phyloP scores from a whole-genome alignment of 1,284 basidiomycete genomes.

The Rhodotorula sp. region DNA sequence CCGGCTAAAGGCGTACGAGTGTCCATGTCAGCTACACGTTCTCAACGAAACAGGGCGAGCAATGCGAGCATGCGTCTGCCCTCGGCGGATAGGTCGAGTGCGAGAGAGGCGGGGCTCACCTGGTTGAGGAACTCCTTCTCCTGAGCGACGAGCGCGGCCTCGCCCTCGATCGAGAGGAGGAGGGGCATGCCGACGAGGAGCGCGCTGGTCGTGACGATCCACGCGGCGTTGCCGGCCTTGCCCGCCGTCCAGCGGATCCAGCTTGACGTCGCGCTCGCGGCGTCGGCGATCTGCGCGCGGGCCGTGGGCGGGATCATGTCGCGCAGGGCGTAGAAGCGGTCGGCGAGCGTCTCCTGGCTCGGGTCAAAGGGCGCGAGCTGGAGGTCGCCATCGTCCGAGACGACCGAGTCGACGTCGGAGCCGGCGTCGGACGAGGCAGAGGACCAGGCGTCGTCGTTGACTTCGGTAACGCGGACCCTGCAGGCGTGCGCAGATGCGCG shows the following conservation, averaged over 20 bases:
- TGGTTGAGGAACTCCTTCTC: slow-evolving; percentile 91
- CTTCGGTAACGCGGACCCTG: slow-evolving; percentile 17
- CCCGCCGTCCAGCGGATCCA: slow-evolving; percentile 56
- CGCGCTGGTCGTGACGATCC: slow-evolving; percentile 92
- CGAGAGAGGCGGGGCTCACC: slow-evolving; percentile 56
- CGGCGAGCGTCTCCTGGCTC: slow-evolving; percentile 71
- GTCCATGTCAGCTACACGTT: too few species aligned
- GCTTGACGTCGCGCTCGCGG: slow-evolving; percentile 64
- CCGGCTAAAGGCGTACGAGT: slow-evolving; percentile 9
- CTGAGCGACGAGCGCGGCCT: slow-evolving; percentile 89
- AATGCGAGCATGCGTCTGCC: not conserved
- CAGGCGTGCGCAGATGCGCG: not conserved
- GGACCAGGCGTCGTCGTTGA: slow-evolving; percentile 12
- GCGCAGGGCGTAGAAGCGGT: slow-evolving; percentile 85
- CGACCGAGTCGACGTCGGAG: slow-evolving; percentile 67
- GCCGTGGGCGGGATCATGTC: slow-evolving; percentile 94
- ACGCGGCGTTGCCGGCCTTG: slow-evolving; percentile 83
- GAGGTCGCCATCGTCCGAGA: slow-evolving; percentile 59
- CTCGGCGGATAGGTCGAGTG: too few species aligned
- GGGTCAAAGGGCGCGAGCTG: slow-evolving; percentile 42
- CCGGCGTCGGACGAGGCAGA: slow-evolving; percentile 52
- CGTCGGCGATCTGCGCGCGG: slow-evolving; percentile 69
- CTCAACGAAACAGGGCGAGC: too few species aligned
- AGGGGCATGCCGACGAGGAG: slow-evolving; percentile 90
- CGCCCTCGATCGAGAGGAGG: slow-evolving; percentile 90